Conservation (phyloP, 1,284 basidiomycete species). For the Caloboletus inedulis region DNA sequence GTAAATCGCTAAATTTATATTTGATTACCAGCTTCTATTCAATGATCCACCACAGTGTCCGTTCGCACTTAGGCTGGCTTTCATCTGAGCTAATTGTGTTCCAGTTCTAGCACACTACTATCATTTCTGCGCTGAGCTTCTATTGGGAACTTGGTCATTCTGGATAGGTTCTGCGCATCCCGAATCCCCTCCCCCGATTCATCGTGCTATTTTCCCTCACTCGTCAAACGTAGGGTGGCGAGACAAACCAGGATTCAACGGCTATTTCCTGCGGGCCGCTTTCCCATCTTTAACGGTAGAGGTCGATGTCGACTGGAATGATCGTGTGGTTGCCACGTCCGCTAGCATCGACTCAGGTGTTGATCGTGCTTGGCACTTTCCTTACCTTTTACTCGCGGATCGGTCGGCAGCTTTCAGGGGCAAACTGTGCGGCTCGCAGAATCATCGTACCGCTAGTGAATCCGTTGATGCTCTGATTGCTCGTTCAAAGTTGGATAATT, state of each 20-base stretch:
- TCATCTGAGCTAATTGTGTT: constrained; percentile 2
- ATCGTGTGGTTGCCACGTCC: constrained; percentile 49
- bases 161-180: constrained; percentile 52
- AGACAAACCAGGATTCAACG: constrained; percentile 69
- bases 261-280: constrained; percentile 71
- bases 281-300: constrained; percentile 73
- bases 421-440: constrained; percentile 52
- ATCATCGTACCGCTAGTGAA: constrained; percentile 67
- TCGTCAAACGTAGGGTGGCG: constrained; percentile 60
- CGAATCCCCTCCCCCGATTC: constrained; percentile 48
- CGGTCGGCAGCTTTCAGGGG: constrained; percentile 74
- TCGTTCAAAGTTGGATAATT: constrained; percentile 25
- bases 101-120: constrained; percentile 76
- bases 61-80: constrained; percentile 7
- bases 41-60: constrained; percentile 64
- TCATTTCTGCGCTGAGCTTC: constrained; percentile 76
- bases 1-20: constrained; percentile 1
- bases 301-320: constrained; percentile 64
- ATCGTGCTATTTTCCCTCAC: constrained; percentile 69
- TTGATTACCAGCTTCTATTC: constrained; percentile 45
- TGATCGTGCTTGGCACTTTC: constrained; percentile 51
- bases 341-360: constrained; percentile 4
- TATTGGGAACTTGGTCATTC: constrained; percentile 70
- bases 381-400: constrained; percentile 63
- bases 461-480: constrained; percentile 42